Base-by-base conservation (phyloP, 2,329 filamentous ascomycete species). In the Venturia effusa region DNA sequence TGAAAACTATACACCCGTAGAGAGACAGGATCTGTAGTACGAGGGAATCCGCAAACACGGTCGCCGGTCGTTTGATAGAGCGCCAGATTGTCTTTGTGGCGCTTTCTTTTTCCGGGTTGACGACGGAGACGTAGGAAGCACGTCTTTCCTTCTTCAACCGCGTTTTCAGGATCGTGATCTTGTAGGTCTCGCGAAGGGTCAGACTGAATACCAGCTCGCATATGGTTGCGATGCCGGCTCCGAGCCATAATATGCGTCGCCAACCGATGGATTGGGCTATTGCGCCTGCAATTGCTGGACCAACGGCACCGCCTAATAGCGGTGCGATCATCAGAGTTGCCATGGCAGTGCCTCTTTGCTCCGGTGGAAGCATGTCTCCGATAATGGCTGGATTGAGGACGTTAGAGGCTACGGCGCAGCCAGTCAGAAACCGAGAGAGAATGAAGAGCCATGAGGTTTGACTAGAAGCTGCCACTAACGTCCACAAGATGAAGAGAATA, bases 311-410 rank as follows among this genome's bases (percentile, higher is more conserved):
- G 24, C 83, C 83, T 19, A 84, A 70, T 2, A 87, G 73, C 0
- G 84, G 83, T 1, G 84, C 82, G 1, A 86, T 72, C 71, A 80
- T 81, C 59, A 85, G 74, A 55, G 83, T 65, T 68, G 80, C 83
- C 79, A 88, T 83, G 8, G 84, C 80, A 0, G 78, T 78, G 30
- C 84, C 85, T 19, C 84, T 76, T 70, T 83, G 75, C 64, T 87
- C 84, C 0, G 79, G 74, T 1, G 75, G 72, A 69, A 86, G 87
- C 67, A 87, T 81, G 70, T 88, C 85, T 30, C 84, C 85, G 22
- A 88, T 79, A 62, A 88, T 83, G 30, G 84, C 82, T 0, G 85
- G 85, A 66, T 81, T 84, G 22, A 88, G 76, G 10, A 87, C 84
- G 67, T 85, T 78, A 4, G 75, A 74, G 24, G 77, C 74, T 5